A percentile compares a stretch with the other conserved stretches of the same genome.
phyloP scores from a whole-genome alignment of 2,329 filamentous ascomycete species.

The Sclerotinia sclerotiorum region DNA sequence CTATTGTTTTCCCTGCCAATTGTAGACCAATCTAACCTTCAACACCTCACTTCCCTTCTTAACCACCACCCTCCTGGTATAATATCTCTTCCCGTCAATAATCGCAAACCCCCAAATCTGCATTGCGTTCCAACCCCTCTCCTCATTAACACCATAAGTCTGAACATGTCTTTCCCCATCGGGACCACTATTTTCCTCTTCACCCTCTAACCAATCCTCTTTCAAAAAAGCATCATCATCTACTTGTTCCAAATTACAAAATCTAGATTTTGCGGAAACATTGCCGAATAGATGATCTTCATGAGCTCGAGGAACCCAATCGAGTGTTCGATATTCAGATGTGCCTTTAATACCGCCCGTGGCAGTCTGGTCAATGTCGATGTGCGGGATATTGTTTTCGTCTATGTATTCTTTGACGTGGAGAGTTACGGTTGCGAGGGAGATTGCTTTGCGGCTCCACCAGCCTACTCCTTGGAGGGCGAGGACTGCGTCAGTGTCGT shows the following conservation, averaged over 20 bases:
- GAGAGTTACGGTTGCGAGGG: conserved; percentile 57
- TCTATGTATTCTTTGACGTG: conserved; percentile 46
- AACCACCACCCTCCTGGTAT: conserved; percentile 44
- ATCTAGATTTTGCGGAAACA: conserved; percentile 39
- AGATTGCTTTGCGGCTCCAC: conserved; percentile 60
- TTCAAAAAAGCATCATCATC: conserved; percentile 44
- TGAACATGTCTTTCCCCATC: conserved; percentile 49
- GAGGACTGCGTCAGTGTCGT: conserved; percentile 58
- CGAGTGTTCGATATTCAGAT: conserved; percentile 55
- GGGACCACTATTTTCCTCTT: conserved; percentile 45
- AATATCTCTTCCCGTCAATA: conserved; percentile 44
- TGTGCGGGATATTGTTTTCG: conserved; percentile 46
- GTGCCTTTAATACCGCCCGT: conserved; percentile 62
- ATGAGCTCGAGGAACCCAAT: conserved; percentile 55
- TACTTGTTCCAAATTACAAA: conserved; percentile 35
- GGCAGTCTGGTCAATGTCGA: conserved; percentile 61
- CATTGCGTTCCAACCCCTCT: conserved; percentile 53
- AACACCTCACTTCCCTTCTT: conserved; percentile 44
- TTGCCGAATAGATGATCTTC: conserved; percentile 63
- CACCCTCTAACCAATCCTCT: conserved; percentile 52
- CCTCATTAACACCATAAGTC: conserved; percentile 50
- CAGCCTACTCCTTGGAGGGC: conserved; percentile 58
- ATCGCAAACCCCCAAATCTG: conserved; percentile 53
- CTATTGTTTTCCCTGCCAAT: conserved; percentile 40
- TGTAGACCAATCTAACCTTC: conserved; percentile 46